Evolutionary conservation across 169 alveolate species (phyloP).

Genomic region (Babesia bigemina): DNA sequence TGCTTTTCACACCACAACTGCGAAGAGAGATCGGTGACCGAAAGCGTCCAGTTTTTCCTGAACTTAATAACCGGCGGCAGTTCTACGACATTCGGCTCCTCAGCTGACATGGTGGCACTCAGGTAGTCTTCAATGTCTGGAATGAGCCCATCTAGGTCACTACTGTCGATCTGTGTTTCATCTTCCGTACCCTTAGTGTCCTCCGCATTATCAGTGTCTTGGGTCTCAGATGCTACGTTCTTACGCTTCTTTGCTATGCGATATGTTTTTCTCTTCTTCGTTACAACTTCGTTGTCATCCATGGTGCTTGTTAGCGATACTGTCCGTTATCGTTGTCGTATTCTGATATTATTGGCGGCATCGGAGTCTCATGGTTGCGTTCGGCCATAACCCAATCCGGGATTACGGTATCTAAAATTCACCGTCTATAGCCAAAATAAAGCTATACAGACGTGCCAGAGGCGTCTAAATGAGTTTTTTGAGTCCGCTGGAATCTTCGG

Average conservation of each 20-base stretch:
- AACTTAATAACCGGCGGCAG: conserved; percentile 71
- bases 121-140: conserved; percentile 68
- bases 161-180: background rate
- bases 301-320: background rate
- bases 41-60: conserved; percentile 75
- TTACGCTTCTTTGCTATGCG: conserved; percentile 26
- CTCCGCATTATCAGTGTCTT: background rate
- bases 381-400: no score
- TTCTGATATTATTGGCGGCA: background rate
- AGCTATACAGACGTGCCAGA: no score
- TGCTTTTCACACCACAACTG: conserved; percentile 84
- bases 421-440: no score
- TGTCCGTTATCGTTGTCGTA: background rate
- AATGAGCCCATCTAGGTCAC: conserved; percentile 31
- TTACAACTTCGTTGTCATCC: conserved; percentile 6
- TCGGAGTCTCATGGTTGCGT: no score
- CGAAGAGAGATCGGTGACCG: conserved; percentile 78
- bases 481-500: no score
- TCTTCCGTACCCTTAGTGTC: background rate
- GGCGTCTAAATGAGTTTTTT: no score
- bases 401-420: no score
- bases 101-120: conserved; percentile 17
- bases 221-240: background rate
- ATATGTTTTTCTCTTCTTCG: conserved; percentile 22
- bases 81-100: conserved; percentile 9